These are phyloP conservation scores for Kalmusia sp. DNA, from an alignment of 2,329 filamentous ascomycete genomes.

Conservation along the genomic window DNA sequence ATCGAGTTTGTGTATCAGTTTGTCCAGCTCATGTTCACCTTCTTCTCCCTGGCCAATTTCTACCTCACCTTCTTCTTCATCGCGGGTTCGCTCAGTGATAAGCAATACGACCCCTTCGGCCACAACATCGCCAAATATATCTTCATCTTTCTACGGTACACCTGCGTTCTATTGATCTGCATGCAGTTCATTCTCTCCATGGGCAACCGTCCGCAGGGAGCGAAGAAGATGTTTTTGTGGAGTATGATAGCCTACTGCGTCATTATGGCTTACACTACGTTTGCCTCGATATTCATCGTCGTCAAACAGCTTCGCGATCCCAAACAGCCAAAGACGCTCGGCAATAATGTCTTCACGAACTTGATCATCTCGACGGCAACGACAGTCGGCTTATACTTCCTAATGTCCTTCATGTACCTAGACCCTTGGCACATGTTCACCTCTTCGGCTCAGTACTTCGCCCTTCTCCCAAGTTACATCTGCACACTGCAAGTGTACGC, in stretches of 20 bases:
- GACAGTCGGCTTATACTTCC: conserved; percentile 91
- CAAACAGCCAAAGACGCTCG: conserved; percentile 63
- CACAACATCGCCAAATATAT: conserved; percentile 84
- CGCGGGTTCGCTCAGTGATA: conserved; percentile 84
- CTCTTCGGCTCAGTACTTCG: conserved; percentile 87
- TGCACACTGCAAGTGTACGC: conserved; percentile 98
- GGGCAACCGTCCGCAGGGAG: conserved; percentile 94
- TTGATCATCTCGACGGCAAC: conserved; percentile 88
- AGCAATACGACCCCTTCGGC: conserved; percentile 85
- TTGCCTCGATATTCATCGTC: conserved; percentile 88
- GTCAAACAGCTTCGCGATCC: conserved; percentile 74
- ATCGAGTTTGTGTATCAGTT: conserved; percentile 97
- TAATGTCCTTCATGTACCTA: conserved; percentile 95
- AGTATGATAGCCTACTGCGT: conserved; percentile 90
- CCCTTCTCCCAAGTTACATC: conserved; percentile 90
- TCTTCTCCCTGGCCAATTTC: conserved; percentile 98
- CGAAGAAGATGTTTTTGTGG: conserved; percentile 85
- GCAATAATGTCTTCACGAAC: conserved; percentile 93
- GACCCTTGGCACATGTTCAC: conserved; percentile 99
- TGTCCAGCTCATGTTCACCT: conserved; percentile 91
- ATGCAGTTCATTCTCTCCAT: conserved; percentile 97
- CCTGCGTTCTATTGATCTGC: conserved; percentile 84
- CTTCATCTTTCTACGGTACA: conserved; percentile 86
- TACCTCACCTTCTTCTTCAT: conserved; percentile 99
- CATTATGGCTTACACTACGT: conserved; percentile 96